phyloP scores from a whole-genome alignment of 768 basidiomycete species.

The Hygrocybe coccinea region DNA sequence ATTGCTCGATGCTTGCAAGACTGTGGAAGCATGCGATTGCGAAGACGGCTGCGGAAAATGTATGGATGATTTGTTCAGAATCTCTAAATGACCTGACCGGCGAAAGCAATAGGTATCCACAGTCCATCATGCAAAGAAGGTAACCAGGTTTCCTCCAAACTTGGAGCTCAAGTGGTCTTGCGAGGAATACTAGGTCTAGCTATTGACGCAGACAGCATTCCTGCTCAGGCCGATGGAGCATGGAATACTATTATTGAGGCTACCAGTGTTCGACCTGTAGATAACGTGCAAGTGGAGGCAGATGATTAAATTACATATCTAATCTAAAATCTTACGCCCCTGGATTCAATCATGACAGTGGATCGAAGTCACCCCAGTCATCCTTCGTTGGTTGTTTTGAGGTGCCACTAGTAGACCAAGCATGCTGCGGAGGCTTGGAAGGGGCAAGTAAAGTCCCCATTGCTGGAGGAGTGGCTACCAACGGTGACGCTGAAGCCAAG shows the following conservation, averaged over 20 bases:
- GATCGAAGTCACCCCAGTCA: constrained; percentile 82
- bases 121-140: constrained; percentile 62
- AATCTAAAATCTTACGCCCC: constrained; percentile 1
- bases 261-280: constrained; percentile 39
- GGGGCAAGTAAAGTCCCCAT: constrained; percentile 59
- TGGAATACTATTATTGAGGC: constrained; percentile 55
- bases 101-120: constrained; percentile 54
- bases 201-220: constrained; percentile 37
- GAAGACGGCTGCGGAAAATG: constrained; percentile 66
- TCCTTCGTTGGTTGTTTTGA: constrained; percentile 53
- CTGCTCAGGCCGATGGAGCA: constrained; percentile 28
- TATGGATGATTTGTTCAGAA: constrained; percentile 26
- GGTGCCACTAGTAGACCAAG: constrained; percentile 31
- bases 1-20: constrained; percentile 52
- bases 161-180: constrained; percentile 67
- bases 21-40: constrained; percentile 61
- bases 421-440: constrained; percentile 53
- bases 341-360: constrained; percentile 43
- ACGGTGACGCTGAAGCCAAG: constrained; percentile 12
- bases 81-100: background rate
- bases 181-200: constrained; percentile 51
- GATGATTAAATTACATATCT: constrained; percentile 16
- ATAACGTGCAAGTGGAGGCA: constrained; percentile 45
- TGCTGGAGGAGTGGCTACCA: constrained; percentile 21
- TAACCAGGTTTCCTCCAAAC: constrained; percentile 69